Evolutionary conservation across 805 yeast species (phyloP).

Genomic region (Kodamaea nitidulidarum): DNA sequence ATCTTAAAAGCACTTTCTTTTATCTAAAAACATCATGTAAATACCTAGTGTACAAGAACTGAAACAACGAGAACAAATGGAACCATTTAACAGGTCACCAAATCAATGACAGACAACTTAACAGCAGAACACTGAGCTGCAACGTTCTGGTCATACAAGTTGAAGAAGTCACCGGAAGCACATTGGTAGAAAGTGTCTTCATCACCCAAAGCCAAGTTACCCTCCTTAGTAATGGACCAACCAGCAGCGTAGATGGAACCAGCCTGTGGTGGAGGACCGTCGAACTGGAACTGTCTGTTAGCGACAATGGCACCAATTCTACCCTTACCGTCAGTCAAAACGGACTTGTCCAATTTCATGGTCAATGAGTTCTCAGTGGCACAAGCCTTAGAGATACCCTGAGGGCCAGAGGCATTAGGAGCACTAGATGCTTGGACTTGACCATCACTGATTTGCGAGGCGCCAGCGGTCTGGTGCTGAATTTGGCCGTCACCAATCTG

Average conservation of each 20-base stretch:
- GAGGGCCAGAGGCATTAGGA: constrained; percentile 26
- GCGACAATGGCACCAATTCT: constrained; percentile 79
- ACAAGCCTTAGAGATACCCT: constrained; percentile 23
- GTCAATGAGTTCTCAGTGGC: constrained; percentile 39
- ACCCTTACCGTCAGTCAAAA: constrained; percentile 55
- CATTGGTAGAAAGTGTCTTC: constrained; percentile 67
- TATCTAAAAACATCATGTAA: not conserved
- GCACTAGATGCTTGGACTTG: constrained; percentile 25
- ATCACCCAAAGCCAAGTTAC: constrained; percentile 55
- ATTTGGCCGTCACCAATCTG: constrained; percentile 40
- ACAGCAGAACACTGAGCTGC: constrained; percentile 54
- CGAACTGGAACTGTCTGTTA: constrained; percentile 77
- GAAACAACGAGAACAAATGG: not conserved
- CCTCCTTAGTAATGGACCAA: constrained; percentile 40
- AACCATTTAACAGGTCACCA: constrained; percentile 10
- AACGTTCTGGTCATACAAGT: constrained; percentile 62
- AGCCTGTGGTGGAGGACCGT: constrained; percentile 78
- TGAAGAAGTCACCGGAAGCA: constrained; percentile 72
- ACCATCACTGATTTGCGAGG: constrained; percentile 28
- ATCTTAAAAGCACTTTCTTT: too few relatives aligned
- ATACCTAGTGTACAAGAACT: not conserved
- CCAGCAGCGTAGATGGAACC: constrained; percentile 30
- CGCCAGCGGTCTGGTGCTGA: constrained; percentile 23
- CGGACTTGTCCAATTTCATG: constrained; percentile 47
- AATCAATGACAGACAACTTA: constrained; percentile 13